A percentile compares a stretch with the other conserved stretches of the same genome.
Conservation (phyloP, 1,284 basidiomycete genomes). For the Boletus calvinii region DNA sequence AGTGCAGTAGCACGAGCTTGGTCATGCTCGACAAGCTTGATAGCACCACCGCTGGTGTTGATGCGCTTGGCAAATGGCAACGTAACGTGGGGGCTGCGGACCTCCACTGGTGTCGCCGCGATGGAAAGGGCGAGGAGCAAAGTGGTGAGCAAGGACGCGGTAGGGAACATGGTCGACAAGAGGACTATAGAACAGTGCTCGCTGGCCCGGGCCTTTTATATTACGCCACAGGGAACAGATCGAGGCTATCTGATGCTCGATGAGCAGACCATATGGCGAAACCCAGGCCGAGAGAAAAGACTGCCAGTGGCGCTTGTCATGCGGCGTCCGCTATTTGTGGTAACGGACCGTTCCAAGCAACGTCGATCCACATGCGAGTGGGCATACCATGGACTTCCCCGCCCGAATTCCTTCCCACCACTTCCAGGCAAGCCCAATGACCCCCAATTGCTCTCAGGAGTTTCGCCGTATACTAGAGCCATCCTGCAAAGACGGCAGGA, state of each 20-base stretch:
- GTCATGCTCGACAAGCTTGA: constrained; percentile 53
- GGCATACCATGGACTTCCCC: background rate
- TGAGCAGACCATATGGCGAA: constrained; percentile 17
- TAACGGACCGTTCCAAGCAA: background rate
- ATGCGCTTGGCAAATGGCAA: constrained; percentile 50
- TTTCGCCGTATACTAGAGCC: background rate
- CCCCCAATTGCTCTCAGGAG: background rate
- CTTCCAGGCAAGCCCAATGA: background rate
- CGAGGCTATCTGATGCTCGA: background rate
- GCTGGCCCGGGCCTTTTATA: constrained; percentile 22
- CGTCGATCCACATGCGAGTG: background rate
- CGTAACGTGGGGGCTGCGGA: constrained; percentile 41
- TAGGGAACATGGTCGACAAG: constrained; percentile 30
- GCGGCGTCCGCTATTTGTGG: constrained; percentile 10
- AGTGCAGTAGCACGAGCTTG: constrained; percentile 49
- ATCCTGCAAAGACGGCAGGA: background rate
- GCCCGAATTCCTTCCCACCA: constrained; percentile 1
- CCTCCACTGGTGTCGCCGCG: constrained; percentile 43
- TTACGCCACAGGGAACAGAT: background rate
- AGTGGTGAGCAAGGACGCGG: constrained; percentile 39
- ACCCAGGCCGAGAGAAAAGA: background rate
- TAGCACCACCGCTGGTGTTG: constrained; percentile 47
- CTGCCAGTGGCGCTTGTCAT: constrained; percentile 2
- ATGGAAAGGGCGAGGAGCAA: constrained; percentile 47
- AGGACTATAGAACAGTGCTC: constrained; percentile 2